These are phyloP conservation scores for Moelleriella libera DNA, from an alignment of 2,329 filamentous ascomycete genomes.

Conservation along the genomic window DNA sequence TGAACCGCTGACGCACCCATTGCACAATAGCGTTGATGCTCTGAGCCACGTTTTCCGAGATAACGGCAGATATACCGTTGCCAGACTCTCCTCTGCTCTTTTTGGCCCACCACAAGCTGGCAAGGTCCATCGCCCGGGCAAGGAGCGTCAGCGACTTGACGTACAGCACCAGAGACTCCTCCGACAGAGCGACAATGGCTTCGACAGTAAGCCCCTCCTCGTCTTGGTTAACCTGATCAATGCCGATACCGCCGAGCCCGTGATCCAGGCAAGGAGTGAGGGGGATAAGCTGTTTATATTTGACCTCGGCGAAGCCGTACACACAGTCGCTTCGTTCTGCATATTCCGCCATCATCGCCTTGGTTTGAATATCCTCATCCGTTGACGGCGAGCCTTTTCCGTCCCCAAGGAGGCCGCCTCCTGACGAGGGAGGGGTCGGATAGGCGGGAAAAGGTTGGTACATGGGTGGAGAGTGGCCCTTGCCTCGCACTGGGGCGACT, in stretches of 20 bases:
- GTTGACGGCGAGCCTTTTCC: slow-evolving; percentile 37
- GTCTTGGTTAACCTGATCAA: slow-evolving; percentile 37
- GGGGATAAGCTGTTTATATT: slow-evolving; percentile 93
- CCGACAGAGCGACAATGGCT: slow-evolving; percentile 73
- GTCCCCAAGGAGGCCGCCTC: slow-evolving; percentile 51
- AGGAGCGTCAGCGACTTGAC: slow-evolving; percentile 86
- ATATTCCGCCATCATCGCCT: slow-evolving; percentile 78
- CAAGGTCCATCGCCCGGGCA: slow-evolving; percentile 90
- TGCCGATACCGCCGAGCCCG: slow-evolving; percentile 47
- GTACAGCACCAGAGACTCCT: slow-evolving; percentile 90
- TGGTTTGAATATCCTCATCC: slow-evolving; percentile 69
- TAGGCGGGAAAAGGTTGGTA: slow-evolving; percentile 79
- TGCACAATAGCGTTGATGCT: slow-evolving; percentile 90
- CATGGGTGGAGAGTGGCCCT: slow-evolving; percentile 57
- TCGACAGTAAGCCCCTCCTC: slow-evolving; percentile 75
- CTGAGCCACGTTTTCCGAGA: slow-evolving; percentile 38
- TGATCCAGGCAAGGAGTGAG: slow-evolving; percentile 66
- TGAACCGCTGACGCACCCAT: slow-evolving; percentile 89
- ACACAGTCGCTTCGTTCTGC: slow-evolving; percentile 91
- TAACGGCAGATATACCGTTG: slow-evolving; percentile 22
- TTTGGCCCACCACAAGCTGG: slow-evolving; percentile 78
- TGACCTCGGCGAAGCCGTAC: slow-evolving; percentile 95
- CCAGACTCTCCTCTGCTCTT: slow-evolving; percentile 53
- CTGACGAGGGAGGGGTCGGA: slow-evolving; percentile 48
- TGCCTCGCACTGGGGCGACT: slow-evolving; percentile 51